phyloP scores from a whole-genome alignment of 805 yeast genomes.

The Zygoascus bituminiphila region DNA sequence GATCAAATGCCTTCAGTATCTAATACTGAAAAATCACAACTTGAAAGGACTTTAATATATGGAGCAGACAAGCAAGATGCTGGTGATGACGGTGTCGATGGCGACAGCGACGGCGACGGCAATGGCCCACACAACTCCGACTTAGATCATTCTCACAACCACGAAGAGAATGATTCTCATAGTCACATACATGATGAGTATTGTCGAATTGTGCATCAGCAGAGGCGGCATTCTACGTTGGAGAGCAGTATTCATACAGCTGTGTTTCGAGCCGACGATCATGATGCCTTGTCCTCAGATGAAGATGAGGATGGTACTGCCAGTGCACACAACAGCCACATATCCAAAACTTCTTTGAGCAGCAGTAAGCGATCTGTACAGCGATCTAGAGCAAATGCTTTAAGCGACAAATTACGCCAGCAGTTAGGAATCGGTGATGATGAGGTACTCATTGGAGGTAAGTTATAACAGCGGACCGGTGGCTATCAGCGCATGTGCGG shows the following conservation, averaged over 20 bases:
- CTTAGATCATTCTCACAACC: too few species aligned
- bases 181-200: neutral
- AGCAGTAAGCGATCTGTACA: neutral
- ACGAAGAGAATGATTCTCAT: too few species aligned
- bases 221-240: neutral
- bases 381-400: conserved; percentile 16
- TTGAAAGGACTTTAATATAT: too few species aligned
- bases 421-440: conserved; percentile 16
- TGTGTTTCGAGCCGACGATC: neutral
- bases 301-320: neutral
- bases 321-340: neutral
- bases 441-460: conserved; percentile 15
- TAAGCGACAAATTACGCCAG: conserved; percentile 18
- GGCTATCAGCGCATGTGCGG: too few species aligned
- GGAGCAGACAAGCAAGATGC: neutral
- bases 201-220: neutral
- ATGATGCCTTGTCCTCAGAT: neutral
- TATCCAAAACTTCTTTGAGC: neutral
- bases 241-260: conserved; percentile 1
- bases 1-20: too few species aligned
- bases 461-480: too few species aligned
- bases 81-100: neutral
- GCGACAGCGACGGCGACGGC: too few species aligned
- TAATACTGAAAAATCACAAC: too few species aligned
- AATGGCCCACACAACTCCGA: too few species aligned